These are phyloP conservation scores for Wallacemonas sp. DNA, from an alignment of 208 protist species.

Conservation along the genomic window DNA sequence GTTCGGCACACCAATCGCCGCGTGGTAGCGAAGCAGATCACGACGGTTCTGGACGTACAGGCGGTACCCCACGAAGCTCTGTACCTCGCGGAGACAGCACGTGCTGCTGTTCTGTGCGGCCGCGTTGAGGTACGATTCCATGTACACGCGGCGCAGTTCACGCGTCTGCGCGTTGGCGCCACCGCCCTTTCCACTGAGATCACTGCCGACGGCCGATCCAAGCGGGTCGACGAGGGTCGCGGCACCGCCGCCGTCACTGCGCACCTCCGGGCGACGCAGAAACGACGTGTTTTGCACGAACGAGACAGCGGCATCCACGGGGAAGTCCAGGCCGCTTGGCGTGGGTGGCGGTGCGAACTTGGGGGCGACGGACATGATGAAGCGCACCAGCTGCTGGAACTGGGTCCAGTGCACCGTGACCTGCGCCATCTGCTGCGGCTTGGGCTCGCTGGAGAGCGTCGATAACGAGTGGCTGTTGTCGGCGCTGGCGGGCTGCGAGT, in stretches of 20 bases:
- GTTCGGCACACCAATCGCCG: not conserved
- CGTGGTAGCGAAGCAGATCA: constrained; percentile 14
- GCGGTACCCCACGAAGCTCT: constrained; percentile 52
- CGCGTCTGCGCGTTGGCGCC: constrained; percentile 21
- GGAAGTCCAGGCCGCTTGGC: constrained; percentile 26
- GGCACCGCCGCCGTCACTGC: not conserved
- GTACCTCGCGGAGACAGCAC: constrained; percentile 46
- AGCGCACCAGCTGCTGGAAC: constrained; percentile 48
- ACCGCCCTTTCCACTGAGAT: not conserved
- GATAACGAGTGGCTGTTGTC: constrained; percentile 14
- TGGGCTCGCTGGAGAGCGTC: constrained; percentile 22
- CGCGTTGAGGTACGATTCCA: constrained; percentile 48
- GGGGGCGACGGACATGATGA: constrained; percentile 43
- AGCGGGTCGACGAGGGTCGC: not conserved
- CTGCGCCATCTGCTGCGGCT: constrained; percentile 34
- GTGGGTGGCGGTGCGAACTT: constrained; percentile 42
- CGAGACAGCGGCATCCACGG: constrained; percentile 22
- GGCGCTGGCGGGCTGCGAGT: not conserved
- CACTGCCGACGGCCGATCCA: not conserved
- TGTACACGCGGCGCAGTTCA: constrained; percentile 35
- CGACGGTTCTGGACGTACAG: constrained; percentile 29
- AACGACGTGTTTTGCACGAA: constrained; percentile 39
- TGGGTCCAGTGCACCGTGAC: constrained; percentile 31
- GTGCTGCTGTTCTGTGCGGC: constrained; percentile 25
- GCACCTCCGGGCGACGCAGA: constrained; percentile 4